phyloP scores from a whole-genome alignment of 2,329 filamentous ascomycete genomes.

The Capronia coronata region DNA sequence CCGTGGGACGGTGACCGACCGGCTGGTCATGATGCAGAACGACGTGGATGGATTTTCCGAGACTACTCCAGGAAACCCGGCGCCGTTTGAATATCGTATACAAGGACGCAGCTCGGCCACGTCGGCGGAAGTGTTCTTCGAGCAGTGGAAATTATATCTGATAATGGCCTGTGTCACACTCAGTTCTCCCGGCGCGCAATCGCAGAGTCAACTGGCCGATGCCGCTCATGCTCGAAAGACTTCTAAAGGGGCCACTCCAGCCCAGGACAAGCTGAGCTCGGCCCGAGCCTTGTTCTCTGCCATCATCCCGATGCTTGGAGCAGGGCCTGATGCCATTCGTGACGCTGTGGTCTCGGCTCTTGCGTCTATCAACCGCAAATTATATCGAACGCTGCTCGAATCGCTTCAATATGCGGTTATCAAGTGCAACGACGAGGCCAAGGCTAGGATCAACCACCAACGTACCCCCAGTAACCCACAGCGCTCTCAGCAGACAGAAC shows the following conservation, averaged over 20 bases:
- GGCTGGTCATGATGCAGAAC: slow-evolving; percentile 87
- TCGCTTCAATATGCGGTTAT: slow-evolving; percentile 81
- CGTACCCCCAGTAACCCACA: slow-evolving; percentile 76
- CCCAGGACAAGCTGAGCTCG: slow-evolving; percentile 72
- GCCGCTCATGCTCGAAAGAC: slow-evolving; percentile 74
- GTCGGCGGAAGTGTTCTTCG: slow-evolving; percentile 79
- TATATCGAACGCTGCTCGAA: slow-evolving; percentile 85
- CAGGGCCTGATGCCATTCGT: slow-evolving; percentile 70
- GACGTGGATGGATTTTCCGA: slow-evolving; percentile 74
- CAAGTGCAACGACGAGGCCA: slow-evolving; percentile 81
- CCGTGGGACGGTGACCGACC: slow-evolving; percentile 84
- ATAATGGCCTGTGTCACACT: slow-evolving; percentile 96
- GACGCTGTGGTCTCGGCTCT: slow-evolving; percentile 87
- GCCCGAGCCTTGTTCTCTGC: slow-evolving; percentile 85
- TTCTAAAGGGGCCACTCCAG: slow-evolving; percentile 52
- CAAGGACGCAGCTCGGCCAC: slow-evolving; percentile 55
- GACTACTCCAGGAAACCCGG: slow-evolving; percentile 44
- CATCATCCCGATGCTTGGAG: slow-evolving; percentile 78
- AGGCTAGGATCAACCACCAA: slow-evolving; percentile 72
- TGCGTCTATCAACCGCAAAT: slow-evolving; percentile 89
- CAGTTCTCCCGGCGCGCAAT: slow-evolving; percentile 67
- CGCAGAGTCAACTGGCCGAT: slow-evolving; percentile 52
- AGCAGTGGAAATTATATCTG: slow-evolving; percentile 96
- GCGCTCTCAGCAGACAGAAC: slow-evolving; percentile 74
- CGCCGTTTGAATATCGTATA: slow-evolving; percentile 35